These are phyloP conservation scores for Gymnopilus dilepis DNA, from an alignment of 768 basidiomycete genomes.

Conservation along the genomic window DNA sequence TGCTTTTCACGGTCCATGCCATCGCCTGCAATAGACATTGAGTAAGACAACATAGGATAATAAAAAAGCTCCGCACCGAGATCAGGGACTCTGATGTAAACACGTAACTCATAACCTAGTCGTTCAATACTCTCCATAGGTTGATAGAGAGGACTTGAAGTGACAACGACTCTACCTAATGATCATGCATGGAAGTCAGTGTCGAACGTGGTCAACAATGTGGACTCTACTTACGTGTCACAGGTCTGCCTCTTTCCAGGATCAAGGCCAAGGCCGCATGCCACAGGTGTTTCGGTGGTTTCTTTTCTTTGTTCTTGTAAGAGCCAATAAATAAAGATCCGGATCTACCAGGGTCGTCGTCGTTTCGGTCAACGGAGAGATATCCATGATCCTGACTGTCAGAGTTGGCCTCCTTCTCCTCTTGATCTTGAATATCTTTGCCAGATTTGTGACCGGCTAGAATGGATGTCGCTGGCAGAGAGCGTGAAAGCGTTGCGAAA, in stretches of 20 bases:
- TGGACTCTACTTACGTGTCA: conserved; percentile 51
- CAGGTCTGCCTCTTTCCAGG: conserved; percentile 80
- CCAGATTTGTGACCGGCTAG: conserved; percentile 21
- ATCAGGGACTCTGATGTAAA: conserved; percentile 76
- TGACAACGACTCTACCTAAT: conserved; percentile 69
- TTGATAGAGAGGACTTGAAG: conserved; percentile 86
- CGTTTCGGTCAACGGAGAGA: conserved; percentile 18
- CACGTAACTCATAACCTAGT: conserved; percentile 75
- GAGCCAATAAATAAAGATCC: conserved; percentile 11
- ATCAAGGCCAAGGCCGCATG: conserved; percentile 80
- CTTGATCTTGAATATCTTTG: conserved; percentile 10
- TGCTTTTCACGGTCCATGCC: conserved; percentile 58
- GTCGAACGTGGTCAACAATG: not conserved
- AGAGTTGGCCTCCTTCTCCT: conserved; percentile 26
- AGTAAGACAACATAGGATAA: not conserved
- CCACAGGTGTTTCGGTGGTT: conserved; percentile 56
- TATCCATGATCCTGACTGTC: conserved; percentile 32
- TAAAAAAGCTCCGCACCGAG: conserved; percentile 37
- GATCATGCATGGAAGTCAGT: not conserved
- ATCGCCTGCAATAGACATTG: conserved; percentile 38
- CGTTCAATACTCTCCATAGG: conserved; percentile 74
- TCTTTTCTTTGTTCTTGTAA: conserved; percentile 26
- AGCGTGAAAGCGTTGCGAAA: conserved; percentile 42
- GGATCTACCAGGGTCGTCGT: conserved; percentile 18
- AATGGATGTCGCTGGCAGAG: conserved; percentile 30